These are phyloP conservation scores for Coemansia sp. DNA, from an alignment of 192 early-diverging fungal species.

Conservation along the genomic window DNA sequence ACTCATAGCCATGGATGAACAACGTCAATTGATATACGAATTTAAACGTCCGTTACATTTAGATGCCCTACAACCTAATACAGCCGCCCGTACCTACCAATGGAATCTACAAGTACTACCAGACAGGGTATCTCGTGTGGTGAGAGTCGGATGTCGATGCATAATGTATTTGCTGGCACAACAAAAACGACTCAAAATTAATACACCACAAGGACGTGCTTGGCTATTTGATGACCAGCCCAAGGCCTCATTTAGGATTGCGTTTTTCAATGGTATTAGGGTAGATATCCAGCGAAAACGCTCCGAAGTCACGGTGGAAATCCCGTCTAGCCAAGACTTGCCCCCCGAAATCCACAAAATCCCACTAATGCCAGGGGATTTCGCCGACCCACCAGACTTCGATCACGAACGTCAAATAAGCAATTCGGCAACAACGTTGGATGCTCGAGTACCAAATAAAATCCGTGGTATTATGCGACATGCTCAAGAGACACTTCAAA, in stretches of 20 bases:
- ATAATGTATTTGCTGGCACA: slow-evolving; percentile 60
- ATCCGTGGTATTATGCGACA: slow-evolving; percentile 37
- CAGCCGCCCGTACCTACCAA: slow-evolving; percentile 12
- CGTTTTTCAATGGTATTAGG: slow-evolving; percentile 65
- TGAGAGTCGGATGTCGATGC: slow-evolving; percentile 54
- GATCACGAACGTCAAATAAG: background rate
- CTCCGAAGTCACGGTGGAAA: slow-evolving; percentile 45
- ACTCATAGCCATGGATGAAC: slow-evolving; percentile 23
- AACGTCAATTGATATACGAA: slow-evolving; percentile 13
- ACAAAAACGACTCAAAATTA: slow-evolving; percentile 66
- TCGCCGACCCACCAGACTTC: background rate
- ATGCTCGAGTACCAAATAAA: slow-evolving; percentile 22
- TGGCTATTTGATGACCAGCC: slow-evolving; percentile 69
- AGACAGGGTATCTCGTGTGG: slow-evolving; percentile 30
- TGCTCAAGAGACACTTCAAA: slow-evolving; percentile 23
- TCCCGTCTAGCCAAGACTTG: slow-evolving; percentile 47
- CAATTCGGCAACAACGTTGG: background rate
- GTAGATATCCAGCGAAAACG: slow-evolving; percentile 43
- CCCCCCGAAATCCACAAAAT: slow-evolving; percentile 54
- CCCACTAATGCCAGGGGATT: slow-evolving; percentile 10
- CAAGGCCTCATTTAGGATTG: slow-evolving; percentile 60
- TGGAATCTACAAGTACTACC: slow-evolving; percentile 30
- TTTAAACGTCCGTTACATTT: slow-evolving; percentile 22
- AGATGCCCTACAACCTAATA: background rate
- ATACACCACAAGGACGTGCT: slow-evolving; percentile 72